Percentiles rank a stretch among this genome's conserved stretches.
These are phyloP conservation scores for Tolypocladium sp. DNA, from an alignment of 2,329 filamentous ascomycete species.

Conservation along the genomic window DNA sequence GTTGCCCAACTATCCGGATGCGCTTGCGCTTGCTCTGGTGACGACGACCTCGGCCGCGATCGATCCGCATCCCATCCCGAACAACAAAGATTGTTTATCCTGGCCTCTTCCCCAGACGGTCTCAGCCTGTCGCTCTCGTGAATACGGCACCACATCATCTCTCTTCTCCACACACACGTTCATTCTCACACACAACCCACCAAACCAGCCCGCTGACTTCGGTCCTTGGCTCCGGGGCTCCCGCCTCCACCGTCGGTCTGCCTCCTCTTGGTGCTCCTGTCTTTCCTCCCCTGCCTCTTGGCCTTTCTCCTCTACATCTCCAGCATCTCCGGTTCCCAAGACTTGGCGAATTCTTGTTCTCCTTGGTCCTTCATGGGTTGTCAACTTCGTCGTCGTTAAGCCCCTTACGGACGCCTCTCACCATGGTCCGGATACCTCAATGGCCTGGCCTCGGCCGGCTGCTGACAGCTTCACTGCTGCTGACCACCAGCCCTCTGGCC, in stretches of 20 bases:
- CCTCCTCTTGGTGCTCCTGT: not conserved
- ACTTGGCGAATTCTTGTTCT: not conserved
- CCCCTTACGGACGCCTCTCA: slow-evolving; percentile 1
- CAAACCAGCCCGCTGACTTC: not conserved
- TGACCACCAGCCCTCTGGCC: slow-evolving; percentile 14
- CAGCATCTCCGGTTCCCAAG: not conserved
- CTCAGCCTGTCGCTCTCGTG: not conserved
- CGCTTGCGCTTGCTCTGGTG: not conserved
- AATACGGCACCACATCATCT: not conserved
- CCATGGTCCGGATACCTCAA: slow-evolving; percentile 11
- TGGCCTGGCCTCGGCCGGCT: slow-evolving; percentile 9
- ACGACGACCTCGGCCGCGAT: not conserved
- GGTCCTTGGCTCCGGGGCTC: not conserved
- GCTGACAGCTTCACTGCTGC: slow-evolving; percentile 12
- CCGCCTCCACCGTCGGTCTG: not conserved
- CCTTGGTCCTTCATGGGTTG: not conserved
- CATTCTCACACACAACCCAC: not conserved
- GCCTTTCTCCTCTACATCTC: not conserved
- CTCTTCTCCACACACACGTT: slow-evolving; percentile 7
- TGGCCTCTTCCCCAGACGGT: not conserved
- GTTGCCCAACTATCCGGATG: not conserved
- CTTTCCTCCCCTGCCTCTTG: not conserved
- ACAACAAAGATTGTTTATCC: not conserved
- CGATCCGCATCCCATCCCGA: not conserved
- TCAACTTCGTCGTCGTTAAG: slow-evolving; percentile 3